Base-by-base conservation (phyloP, 345 rosid genomes). In the Turritis glabra region DNA sequence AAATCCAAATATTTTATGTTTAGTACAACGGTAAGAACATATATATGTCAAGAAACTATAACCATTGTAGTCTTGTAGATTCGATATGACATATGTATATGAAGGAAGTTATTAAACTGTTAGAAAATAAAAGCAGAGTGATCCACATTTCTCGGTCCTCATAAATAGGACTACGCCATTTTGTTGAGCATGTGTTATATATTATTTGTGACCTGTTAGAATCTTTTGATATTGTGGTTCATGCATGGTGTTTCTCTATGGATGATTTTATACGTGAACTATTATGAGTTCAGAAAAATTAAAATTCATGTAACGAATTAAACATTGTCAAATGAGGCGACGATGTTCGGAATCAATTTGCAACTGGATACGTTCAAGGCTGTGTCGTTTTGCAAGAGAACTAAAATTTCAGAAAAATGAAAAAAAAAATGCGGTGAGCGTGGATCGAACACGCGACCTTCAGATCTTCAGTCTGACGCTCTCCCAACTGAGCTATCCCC, bases 401-500 rank as follows among this genome's bases (percentile, higher is more conserved):
- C 22, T 48, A 19, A 19, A 48, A 18, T 48, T 8, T 9, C 0
- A 32, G 35, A 1, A 7, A 21, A 4, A 21, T 12, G 15, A 23
- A 37, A 17, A 33, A 1, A 58, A 5, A 7, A 9, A 14, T 85
- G 88, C 88, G 86, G 89, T 87, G 89, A 84, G 80, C 84, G 87
- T 85, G 85, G 85, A 85, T 84, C 84, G 85, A 87, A 87, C 88
- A 85, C 84, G 87, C 79, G 85, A 83, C 88, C 87, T 84, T 81
- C 85, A 88, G 87, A 86, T 86, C 88, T 85, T 83, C 87, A 85
- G 85, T 82, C 83, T 87, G 91, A 91, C 86, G 93, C 92, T 85
- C 91, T 89, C 97, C 95, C 97, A 87, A 87, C 93, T 91, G 95
- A 89, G 95, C 97, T 91, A 89, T 84, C 95, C 95, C 97, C 92